Conservation (phyloP, 352 stramenopile species). For the Pythium aristosporum region DNA sequence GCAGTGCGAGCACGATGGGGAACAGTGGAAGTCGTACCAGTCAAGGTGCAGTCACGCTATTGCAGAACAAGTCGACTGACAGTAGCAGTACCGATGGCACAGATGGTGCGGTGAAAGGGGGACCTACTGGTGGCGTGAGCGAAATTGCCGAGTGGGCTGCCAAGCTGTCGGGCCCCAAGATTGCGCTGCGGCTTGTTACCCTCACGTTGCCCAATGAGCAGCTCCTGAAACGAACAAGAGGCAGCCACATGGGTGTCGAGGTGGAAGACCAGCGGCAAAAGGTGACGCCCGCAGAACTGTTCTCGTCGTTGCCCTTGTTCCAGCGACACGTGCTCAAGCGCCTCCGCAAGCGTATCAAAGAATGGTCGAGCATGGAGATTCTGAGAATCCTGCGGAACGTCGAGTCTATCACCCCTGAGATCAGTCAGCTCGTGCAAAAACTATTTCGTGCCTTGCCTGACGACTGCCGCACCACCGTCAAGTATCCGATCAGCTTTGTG, state of each 20-base stretch:
- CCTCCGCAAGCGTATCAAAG: slow-evolving; percentile 72
- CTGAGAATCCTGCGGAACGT: slow-evolving; percentile 69
- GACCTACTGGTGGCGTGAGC: slow-evolving; percentile 30
- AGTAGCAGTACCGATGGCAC: not conserved
- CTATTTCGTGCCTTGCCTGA: slow-evolving; percentile 72
- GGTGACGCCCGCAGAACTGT: slow-evolving; percentile 41
- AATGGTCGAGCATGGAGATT: slow-evolving; percentile 84
- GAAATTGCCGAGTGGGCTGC: slow-evolving; percentile 63
- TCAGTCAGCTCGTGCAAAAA: slow-evolving; percentile 62
- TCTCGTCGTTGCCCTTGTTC: slow-evolving; percentile 68
- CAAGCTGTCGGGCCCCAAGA: slow-evolving; percentile 33
- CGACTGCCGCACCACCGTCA: slow-evolving; percentile 56
- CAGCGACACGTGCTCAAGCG: slow-evolving; percentile 70
- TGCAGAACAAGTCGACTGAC: not conserved
- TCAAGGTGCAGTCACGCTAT: not conserved
- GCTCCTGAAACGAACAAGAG: slow-evolving; percentile 43
- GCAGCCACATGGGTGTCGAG: slow-evolving; percentile 52
- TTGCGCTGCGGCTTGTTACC: slow-evolving; percentile 74
- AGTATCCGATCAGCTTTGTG: slow-evolving; percentile 76
- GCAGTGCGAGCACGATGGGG: slow-evolving; percentile 40
- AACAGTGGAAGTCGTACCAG: not conserved
- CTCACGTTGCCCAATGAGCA: slow-evolving; percentile 78
- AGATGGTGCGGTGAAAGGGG: not conserved
- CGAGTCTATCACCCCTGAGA: slow-evolving; percentile 62
- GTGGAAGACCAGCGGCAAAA: slow-evolving; percentile 40